Conservation (phyloP, 192 early-diverging fungal species). For the Obelidium mucronatum region DNA sequence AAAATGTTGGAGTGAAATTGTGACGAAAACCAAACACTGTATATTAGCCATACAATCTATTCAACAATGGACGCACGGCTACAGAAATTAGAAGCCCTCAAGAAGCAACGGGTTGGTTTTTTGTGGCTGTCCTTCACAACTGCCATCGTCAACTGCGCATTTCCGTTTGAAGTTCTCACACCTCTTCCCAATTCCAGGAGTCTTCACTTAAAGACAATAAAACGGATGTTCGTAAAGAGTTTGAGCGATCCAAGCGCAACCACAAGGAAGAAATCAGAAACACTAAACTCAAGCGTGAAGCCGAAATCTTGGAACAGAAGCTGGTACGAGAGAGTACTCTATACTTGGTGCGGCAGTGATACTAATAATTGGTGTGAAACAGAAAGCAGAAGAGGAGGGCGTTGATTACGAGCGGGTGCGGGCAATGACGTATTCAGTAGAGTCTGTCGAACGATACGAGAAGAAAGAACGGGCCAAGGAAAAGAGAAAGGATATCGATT, state of each 20-base stretch:
- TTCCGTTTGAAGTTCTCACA: no score
- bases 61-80: conserved; percentile 46
- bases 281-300: conserved; percentile 73
- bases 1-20: background rate
- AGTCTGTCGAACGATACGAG: conserved; percentile 86
- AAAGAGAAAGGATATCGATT: conserved; percentile 73
- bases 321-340: conserved; percentile 34
- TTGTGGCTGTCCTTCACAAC: background rate
- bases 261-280: conserved; percentile 63
- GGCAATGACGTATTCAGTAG: conserved; percentile 85
- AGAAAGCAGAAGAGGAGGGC: conserved; percentile 69
- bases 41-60: background rate
- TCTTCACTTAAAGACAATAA: conserved; percentile 59
- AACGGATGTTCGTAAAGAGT: conserved; percentile 77
- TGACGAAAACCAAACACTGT: background rate
- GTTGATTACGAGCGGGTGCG: conserved; percentile 84
- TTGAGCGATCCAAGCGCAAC: conserved; percentile 75
- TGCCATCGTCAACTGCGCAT: background rate
- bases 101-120: conserved; percentile 51
- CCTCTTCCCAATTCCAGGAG: conserved; percentile 22
- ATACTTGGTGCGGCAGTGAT: background rate
- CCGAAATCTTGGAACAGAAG: conserved; percentile 69
- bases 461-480: conserved; percentile 78
- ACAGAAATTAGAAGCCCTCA: conserved; percentile 54
- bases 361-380: background rate